These are phyloP conservation scores for Parietaria judaica DNA, from an alignment of 306 rosid genomes.

Conservation along the genomic window DNA sequence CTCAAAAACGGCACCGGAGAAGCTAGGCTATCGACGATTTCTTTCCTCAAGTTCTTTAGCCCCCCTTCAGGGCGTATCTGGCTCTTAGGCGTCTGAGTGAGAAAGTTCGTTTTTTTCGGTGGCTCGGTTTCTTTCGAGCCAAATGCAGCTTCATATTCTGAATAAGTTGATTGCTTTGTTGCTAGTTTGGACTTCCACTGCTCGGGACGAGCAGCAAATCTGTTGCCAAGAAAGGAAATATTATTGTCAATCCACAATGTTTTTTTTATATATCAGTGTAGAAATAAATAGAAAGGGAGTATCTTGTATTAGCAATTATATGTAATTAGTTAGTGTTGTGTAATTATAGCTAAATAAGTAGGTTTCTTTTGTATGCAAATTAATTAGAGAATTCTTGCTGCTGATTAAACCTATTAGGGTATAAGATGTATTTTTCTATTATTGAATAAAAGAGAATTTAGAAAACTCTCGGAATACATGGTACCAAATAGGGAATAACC, in stretches of 20 bases:
- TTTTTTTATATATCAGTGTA: not conserved
- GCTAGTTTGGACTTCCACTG: constrained; percentile 84
- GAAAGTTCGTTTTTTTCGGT: constrained; percentile 34
- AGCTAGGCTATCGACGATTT: constrained; percentile 43
- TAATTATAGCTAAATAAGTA: no score
- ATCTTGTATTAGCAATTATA: no score
- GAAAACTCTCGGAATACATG: no score
- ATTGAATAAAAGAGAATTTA: no score
- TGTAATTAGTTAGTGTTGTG: no score
- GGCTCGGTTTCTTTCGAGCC: constrained; percentile 49
- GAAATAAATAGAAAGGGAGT: not conserved
- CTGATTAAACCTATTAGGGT: no score
- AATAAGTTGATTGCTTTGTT: constrained; percentile 64
- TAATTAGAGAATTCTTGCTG: no score
- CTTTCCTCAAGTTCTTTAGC: constrained; percentile 54
- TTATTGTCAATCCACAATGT: constrained; percentile 9
- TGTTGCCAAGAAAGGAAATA: constrained; percentile 17
- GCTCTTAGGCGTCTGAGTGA: constrained; percentile 33
- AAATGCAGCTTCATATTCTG: constrained; percentile 59
- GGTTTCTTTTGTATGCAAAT: no score
- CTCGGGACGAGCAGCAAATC: constrained; percentile 69
- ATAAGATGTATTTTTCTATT: no score
- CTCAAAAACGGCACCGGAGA: constrained; percentile 62
- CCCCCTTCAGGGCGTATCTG: constrained; percentile 30
- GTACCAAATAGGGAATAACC: no score